Conservation (phyloP, 1,284 basidiomycete genomes). For the Volvariella volvacea region DNA sequence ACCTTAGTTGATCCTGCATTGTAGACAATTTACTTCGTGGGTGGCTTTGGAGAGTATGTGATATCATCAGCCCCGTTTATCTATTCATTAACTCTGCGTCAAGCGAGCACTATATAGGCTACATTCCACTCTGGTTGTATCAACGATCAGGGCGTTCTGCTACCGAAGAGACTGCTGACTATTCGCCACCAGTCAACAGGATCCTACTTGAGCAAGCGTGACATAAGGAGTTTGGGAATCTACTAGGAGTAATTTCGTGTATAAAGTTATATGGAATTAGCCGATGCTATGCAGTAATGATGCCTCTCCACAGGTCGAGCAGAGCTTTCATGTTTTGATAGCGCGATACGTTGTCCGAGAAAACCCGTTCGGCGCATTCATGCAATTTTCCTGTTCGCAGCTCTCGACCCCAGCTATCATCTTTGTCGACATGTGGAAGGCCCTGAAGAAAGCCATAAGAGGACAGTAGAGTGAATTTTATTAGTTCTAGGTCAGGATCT, state of each 20-base stretch:
- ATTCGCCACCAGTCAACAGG: not conserved
- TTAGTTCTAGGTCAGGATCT: slow-evolving; percentile 13
- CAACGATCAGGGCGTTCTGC: slow-evolving; percentile 18
- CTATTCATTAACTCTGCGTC: slow-evolving; percentile 2
- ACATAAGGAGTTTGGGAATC: too few species aligned
- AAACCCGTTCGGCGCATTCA: not conserved
- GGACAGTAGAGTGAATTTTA: slow-evolving; percentile 42
- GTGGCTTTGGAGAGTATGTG: slow-evolving; percentile 57
- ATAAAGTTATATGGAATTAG: too few species aligned
- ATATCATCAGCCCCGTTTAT: not conserved
- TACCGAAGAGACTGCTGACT: too few species aligned
- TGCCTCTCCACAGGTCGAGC: not conserved
- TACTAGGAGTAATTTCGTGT: too few species aligned
- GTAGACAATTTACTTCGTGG: slow-evolving; percentile 56
- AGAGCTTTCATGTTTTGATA: not conserved
- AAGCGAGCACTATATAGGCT: slow-evolving; percentile 50
- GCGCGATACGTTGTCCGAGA: not conserved
- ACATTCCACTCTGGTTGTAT: slow-evolving; percentile 47
- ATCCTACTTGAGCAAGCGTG: slow-evolving; percentile 4
- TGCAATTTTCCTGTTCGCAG: slow-evolving; percentile 25
- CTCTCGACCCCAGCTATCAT: slow-evolving; percentile 38
- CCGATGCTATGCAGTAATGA: too few species aligned
- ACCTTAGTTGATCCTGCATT: slow-evolving; percentile 4
- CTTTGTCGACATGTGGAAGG: slow-evolving; percentile 24
- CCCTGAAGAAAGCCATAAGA: slow-evolving; percentile 40